Evolutionary conservation across 441 rosid species (phyloP).

Genomic region (Bruguiera hainesii): DNA sequence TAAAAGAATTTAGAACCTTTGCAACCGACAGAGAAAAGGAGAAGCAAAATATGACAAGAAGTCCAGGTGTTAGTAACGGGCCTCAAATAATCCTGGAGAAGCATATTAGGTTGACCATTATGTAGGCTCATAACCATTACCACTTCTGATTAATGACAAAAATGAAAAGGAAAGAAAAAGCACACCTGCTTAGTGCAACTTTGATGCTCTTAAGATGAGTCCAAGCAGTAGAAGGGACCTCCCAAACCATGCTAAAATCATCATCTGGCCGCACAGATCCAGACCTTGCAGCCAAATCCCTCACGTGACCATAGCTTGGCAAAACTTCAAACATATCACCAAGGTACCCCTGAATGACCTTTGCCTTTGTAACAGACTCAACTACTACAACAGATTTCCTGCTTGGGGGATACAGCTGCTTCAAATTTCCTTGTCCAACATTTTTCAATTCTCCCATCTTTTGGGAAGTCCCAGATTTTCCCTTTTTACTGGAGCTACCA

Average conservation of each 20-base stretch:
- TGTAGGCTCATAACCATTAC: slow-evolving; percentile 7
- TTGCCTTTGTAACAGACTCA: slow-evolving; percentile 89
- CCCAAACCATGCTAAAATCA: slow-evolving; percentile 99
- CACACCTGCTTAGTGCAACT: slow-evolving; percentile 81
- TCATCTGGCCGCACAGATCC: slow-evolving; percentile 98
- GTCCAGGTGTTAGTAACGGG: background rate
- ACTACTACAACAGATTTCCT: slow-evolving; percentile 92
- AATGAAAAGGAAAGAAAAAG: slow-evolving; percentile 14
- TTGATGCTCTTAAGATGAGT: slow-evolving; percentile 95
- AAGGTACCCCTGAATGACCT: slow-evolving; percentile 89
- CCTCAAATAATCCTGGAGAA: background rate
- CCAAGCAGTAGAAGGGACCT: slow-evolving; percentile 97
- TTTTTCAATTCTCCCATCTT: slow-evolving; percentile 35
- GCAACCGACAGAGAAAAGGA: slow-evolving; percentile 17
- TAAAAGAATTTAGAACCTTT: slow-evolving; percentile 33
- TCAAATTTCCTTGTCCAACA: slow-evolving; percentile 37
- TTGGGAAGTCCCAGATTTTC: slow-evolving; percentile 34
- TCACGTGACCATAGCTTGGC: slow-evolving; percentile 95
- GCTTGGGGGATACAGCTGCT: slow-evolving; percentile 71
- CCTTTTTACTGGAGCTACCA: slow-evolving; percentile 29
- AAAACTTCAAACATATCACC: slow-evolving; percentile 87
- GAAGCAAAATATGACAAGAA: slow-evolving; percentile 14
- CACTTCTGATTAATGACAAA: slow-evolving; percentile 12
- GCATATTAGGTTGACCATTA: background rate
- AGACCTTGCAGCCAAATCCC: slow-evolving; percentile 96